phyloP scores from a whole-genome alignment of 352 stramenopile species.

The Pythium periplocum region DNA sequence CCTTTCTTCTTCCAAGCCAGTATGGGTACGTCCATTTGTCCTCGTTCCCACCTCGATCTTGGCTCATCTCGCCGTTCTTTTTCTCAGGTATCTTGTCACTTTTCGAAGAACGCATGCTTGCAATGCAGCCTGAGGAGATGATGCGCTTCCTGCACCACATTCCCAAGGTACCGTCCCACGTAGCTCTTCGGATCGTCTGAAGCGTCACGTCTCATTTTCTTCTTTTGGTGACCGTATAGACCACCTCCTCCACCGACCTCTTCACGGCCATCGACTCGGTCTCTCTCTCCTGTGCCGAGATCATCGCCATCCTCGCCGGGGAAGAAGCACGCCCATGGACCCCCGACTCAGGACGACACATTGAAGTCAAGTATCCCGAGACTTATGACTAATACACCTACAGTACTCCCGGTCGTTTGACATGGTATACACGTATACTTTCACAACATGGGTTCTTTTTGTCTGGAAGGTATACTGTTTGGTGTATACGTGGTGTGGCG shows the following conservation, averaged over 20 bases:
- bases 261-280: constrained; percentile 64
- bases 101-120: constrained; percentile 62
- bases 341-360: constrained; percentile 48
- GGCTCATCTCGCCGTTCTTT: neutral
- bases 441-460: too few relatives aligned
- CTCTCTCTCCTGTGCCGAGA: constrained; percentile 63
- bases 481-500: constrained; percentile 9
- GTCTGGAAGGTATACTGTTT: neutral
- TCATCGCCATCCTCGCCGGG: constrained; percentile 58
- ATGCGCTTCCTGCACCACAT: constrained; percentile 82
- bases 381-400: constrained; percentile 44
- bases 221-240: constrained; percentile 15
- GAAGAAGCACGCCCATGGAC: constrained; percentile 61
- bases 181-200: neutral
- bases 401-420: too few relatives aligned
- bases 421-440: too few relatives aligned
- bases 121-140: constrained; percentile 70
- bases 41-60: neutral
- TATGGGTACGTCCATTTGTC: constrained; percentile 41
- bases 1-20: constrained; percentile 86
- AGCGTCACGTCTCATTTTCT: neutral
- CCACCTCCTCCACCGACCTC: constrained; percentile 47
- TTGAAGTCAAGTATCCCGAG: constrained; percentile 71
- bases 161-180: constrained; percentile 27
- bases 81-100: constrained; percentile 55